A percentile compares a stretch with the other conserved stretches of the same genome.
These are phyloP conservation scores for Scytalidium sp. DNA, from an alignment of 2,329 filamentous ascomycete genomes.

Conservation along the genomic window DNA sequence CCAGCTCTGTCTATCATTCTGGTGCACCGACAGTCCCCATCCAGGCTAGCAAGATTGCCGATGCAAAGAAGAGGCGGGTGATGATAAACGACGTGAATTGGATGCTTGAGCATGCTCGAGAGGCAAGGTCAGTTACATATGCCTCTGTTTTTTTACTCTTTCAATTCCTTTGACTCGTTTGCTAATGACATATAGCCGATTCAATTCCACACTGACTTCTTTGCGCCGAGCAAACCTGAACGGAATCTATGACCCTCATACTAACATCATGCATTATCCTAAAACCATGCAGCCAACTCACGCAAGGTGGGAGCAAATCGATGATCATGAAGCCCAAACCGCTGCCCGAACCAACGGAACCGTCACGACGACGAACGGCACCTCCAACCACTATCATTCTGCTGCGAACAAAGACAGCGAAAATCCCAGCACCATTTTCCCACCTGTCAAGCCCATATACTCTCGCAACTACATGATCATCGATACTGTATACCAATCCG, in stretches of 20 bases:
- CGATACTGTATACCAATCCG: conserved; percentile 57
- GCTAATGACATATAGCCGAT: conserved; percentile 56
- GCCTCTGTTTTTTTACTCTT: background rate
- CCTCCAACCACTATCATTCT: background rate
- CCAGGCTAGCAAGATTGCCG: conserved; percentile 68
- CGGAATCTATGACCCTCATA: conserved; percentile 91
- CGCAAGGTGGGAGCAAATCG: conserved; percentile 74
- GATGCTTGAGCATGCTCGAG: conserved; percentile 91
- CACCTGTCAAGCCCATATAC: conserved; percentile 51
- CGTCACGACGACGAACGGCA: conserved; percentile 1
- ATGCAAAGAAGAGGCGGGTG: conserved; percentile 79
- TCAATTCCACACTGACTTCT: conserved; percentile 72
- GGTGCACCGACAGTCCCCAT: conserved; percentile 73
- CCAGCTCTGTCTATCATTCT: conserved; percentile 92
- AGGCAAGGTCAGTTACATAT: conserved; percentile 67
- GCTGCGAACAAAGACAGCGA: conserved; percentile 4
- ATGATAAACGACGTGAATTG: conserved; percentile 92
- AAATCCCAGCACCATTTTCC: conserved; percentile 40
- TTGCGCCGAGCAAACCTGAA: conserved; percentile 62
- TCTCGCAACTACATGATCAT: conserved; percentile 61
- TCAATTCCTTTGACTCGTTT: too few relatives aligned
- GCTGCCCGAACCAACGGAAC: conserved; percentile 13
- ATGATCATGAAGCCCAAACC: conserved; percentile 28
- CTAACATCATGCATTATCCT: conserved; percentile 87
- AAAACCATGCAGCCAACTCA: conserved; percentile 86